Percentiles rank a stretch among this genome's conserved stretches.
These are phyloP conservation scores for Jacaranda mimosifolia DNA, from an alignment of 257 asterid genomes.

Conservation along the genomic window DNA sequence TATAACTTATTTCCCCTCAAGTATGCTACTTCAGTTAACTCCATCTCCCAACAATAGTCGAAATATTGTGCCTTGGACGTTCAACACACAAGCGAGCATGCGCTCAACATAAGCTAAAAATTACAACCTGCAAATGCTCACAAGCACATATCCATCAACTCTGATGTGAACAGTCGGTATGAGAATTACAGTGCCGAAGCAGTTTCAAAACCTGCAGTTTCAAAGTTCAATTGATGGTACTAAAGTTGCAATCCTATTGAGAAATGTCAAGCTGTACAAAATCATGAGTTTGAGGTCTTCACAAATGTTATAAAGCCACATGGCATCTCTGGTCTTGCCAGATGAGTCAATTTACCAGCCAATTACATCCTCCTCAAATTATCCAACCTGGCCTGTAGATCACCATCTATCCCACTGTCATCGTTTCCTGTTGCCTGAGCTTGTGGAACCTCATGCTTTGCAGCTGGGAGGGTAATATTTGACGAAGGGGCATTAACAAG, in stretches of 20 bases:
- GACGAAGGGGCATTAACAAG: slow-evolving; percentile 94
- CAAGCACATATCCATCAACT: not conserved
- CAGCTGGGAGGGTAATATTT: slow-evolving; percentile 84
- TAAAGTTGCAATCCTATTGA: slow-evolving; percentile 28
- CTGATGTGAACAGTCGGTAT: not conserved
- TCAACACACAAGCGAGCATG: not conserved
- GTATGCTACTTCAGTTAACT: not conserved
- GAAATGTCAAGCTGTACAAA: slow-evolving; percentile 38
- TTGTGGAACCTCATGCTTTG: slow-evolving; percentile 77
- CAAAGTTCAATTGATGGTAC: not conserved
- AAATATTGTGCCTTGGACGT: no score
- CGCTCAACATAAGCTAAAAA: not conserved
- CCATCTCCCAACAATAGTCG: not conserved
- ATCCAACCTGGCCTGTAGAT: slow-evolving; percentile 98
- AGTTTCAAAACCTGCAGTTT: not conserved
- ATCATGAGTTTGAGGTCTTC: slow-evolving; percentile 37
- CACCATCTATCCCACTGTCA: slow-evolving; percentile 90
- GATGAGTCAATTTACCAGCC: slow-evolving; percentile 37
- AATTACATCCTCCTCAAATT: slow-evolving; percentile 89
- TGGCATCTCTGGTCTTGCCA: slow-evolving; percentile 29
- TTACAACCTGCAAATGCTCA: not conserved
- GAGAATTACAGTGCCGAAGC: not conserved
- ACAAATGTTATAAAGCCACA: slow-evolving; percentile 52
- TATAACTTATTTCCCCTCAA: not conserved
- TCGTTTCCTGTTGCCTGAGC: slow-evolving; percentile 87